Percentiles rank a stretch among this genome's conserved stretches.
phyloP scores from a whole-genome alignment of 345 rosid genomes.

The Lumnitzera racemosa region DNA sequence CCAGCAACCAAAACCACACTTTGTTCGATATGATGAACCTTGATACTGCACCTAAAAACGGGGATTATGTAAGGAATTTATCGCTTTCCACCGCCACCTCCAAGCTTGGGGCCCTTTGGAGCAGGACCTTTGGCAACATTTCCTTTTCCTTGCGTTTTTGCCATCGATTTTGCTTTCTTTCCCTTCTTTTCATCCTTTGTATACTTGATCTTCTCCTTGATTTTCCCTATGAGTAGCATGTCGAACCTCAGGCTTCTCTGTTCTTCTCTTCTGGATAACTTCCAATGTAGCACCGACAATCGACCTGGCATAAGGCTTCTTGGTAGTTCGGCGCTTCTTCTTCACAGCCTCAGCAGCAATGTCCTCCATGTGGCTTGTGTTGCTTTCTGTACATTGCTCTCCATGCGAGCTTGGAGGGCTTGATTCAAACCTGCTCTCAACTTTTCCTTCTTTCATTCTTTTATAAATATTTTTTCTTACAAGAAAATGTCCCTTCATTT shows the following conservation, averaged over 20 bases:
- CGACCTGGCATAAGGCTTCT: constrained; percentile 16
- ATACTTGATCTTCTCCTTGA: constrained; percentile 17
- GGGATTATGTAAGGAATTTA: background rate
- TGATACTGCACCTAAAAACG: background rate
- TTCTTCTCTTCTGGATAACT: constrained; percentile 19
- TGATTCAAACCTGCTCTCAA: constrained; percentile 1
- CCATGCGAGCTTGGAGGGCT: constrained; percentile 90
- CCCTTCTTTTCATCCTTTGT: constrained; percentile 22
- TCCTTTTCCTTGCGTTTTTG: constrained; percentile 14
- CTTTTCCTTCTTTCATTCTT: no score
- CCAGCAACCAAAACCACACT: background rate
- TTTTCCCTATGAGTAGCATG: constrained; percentile 20
- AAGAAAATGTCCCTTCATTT: no score
- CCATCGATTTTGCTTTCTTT: constrained; percentile 14
- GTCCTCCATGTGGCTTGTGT: constrained; percentile 47
- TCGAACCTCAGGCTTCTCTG: constrained; percentile 20
- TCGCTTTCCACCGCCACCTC: constrained; percentile 22
- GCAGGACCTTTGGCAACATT: constrained; percentile 11
- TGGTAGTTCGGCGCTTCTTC: constrained; percentile 15
- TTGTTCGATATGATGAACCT: background rate
- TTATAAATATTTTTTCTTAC: no score
- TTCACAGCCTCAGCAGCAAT: constrained; percentile 13
- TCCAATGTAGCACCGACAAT: constrained; percentile 22
- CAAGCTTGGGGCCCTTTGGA: constrained; percentile 15
- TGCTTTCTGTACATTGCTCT: constrained; percentile 70